Evolutionary conservation across 1,284 basidiomycete genomes (phyloP), one percentile per base, ranked within the genome.

Genomic region (Sanghuangporus weigelae): DNA sequence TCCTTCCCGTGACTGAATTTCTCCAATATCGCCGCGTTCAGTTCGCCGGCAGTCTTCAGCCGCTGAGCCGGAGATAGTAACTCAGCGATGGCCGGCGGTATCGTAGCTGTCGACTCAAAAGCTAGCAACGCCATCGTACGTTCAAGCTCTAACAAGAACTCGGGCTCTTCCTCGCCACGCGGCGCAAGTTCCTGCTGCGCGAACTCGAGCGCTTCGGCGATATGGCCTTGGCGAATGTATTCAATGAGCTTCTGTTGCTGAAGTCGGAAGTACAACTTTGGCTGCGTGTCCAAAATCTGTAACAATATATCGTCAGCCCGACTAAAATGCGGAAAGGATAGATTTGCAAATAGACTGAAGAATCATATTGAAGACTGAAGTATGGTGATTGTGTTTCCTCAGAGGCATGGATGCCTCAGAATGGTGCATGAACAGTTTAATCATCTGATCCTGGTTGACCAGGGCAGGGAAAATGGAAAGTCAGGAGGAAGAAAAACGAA

Each of bases 341-440:
- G 5, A 50, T 67, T 63, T 67, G 55, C 59, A 67, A 62, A 67
- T 38, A 71, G 68, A 40, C 50, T 31, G 68, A 67, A 67, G 69
- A 70, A 83, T 90, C 90, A 92, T 92, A 88, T 92, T 92, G 88
- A 92, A 92, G 89, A 92, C 90, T 91, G 89, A 91, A 92, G 88
- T 87, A 87, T 85, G 81, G 80, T 83, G 76, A 84, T 77, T 78
- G 69, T 75, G 73, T 86, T 75, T 92, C 91, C 87, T 89, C 91
- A 91, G 75, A 78, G 84, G 83, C 86, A 81, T 75, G 73, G 73
- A 72, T 82, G 86, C 81, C 89, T 98, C 83, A 87, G 96, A 91
- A 95, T 98, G 96, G 96, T 98, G 96, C 96, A 98, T 97, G 95
- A 93, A 90, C 85, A 71, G 71, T 91, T 82, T 89, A 94, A 96